Conservation (phyloP, 2,329 filamentous ascomycete genomes). For the Fusarium domesticum region DNA sequence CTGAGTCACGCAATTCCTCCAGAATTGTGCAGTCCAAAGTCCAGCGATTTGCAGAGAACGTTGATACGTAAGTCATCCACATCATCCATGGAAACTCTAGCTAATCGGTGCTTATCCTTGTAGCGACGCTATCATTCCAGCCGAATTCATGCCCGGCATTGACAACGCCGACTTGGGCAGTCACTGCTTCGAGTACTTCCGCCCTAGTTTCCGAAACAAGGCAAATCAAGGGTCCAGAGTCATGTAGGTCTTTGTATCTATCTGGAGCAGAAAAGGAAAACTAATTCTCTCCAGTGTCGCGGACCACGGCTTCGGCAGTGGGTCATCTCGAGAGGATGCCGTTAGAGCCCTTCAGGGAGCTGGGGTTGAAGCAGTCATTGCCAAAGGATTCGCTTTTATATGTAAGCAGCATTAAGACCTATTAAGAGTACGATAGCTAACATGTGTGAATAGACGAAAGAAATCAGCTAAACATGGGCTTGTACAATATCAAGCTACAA, state of each 20-base stretch:
- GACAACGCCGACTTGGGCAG: constrained; percentile 21
- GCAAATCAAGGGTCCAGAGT: constrained; percentile 6
- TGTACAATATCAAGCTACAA: constrained; percentile 12
- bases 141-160: constrained; percentile 17
- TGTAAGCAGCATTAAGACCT: too few relatives aligned
- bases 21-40: constrained; percentile 9
- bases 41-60: constrained; percentile 17
- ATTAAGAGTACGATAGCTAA: neutral
- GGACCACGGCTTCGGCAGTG: constrained; percentile 8
- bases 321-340: constrained; percentile 14
- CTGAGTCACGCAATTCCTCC: neutral
- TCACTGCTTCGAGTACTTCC: constrained; percentile 21
- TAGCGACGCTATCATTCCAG: constrained; percentile 16
- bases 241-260: constrained; percentile 3
- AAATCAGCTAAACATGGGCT: constrained; percentile 17
- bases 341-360: constrained; percentile 13
- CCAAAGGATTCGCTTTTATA: constrained; percentile 17
- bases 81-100: neutral
- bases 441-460: constrained; percentile 6
- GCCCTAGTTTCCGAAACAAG: constrained; percentile 16
- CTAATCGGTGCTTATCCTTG: neutral
- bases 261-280: neutral
- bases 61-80: constrained; percentile 16
- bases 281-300: neutral
- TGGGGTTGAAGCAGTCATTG: constrained; percentile 13